Percentiles rank a stretch among this genome's conserved stretches.
Evolutionary conservation across 2,329 filamentous ascomycete genomes (phyloP).

Genomic region (Pyricularia grisea): DNA sequence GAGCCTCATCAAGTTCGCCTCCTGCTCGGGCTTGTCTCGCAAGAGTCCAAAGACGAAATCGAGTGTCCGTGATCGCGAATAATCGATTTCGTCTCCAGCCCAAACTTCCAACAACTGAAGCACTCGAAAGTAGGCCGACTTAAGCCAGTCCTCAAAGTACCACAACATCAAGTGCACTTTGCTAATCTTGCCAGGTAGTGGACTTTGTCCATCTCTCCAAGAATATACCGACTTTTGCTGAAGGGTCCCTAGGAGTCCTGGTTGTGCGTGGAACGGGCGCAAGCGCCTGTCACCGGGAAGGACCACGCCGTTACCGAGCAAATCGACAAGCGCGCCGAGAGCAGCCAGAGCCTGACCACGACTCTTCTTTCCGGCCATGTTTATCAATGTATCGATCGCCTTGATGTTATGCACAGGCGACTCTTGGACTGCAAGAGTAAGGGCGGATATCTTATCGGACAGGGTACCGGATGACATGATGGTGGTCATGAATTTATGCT

Average conservation of each 20-base stretch:
- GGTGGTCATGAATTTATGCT: slow-evolving; percentile 90
- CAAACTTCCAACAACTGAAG: slow-evolving; percentile 85
- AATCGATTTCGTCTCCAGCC: slow-evolving; percentile 93
- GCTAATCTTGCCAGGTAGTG: slow-evolving; percentile 64
- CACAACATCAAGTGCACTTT: slow-evolving; percentile 74
- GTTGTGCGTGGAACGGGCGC: slow-evolving; percentile 69
- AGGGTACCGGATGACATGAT: slow-evolving; percentile 96
- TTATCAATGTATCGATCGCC: slow-evolving; percentile 75
- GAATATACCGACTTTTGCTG: slow-evolving; percentile 41
- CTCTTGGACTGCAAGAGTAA: slow-evolving; percentile 91
- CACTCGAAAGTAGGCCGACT: slow-evolving; percentile 86
- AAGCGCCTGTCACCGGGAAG: slow-evolving; percentile 77
- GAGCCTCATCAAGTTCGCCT: slow-evolving; percentile 83
- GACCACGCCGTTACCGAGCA: slow-evolving; percentile 80
- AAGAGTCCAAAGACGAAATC: slow-evolving; percentile 88
- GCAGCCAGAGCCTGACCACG: slow-evolving; percentile 87
- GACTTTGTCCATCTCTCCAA: slow-evolving; percentile 59
- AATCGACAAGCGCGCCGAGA: slow-evolving; percentile 86
- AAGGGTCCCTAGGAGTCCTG: slow-evolving; percentile 62
- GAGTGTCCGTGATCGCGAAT: slow-evolving; percentile 76
- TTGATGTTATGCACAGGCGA: slow-evolving; percentile 90
- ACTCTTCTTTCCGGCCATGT: slow-evolving; percentile 83
- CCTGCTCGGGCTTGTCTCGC: slow-evolving; percentile 94
- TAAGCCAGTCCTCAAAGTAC: slow-evolving; percentile 93
- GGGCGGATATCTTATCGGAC: slow-evolving; percentile 90